Percentiles rank a stretch among this genome's conserved stretches.
Evolutionary conservation across 2,329 filamentous ascomycete genomes (phyloP).

Genomic region (Colletotrichum gigasporum): DNA sequence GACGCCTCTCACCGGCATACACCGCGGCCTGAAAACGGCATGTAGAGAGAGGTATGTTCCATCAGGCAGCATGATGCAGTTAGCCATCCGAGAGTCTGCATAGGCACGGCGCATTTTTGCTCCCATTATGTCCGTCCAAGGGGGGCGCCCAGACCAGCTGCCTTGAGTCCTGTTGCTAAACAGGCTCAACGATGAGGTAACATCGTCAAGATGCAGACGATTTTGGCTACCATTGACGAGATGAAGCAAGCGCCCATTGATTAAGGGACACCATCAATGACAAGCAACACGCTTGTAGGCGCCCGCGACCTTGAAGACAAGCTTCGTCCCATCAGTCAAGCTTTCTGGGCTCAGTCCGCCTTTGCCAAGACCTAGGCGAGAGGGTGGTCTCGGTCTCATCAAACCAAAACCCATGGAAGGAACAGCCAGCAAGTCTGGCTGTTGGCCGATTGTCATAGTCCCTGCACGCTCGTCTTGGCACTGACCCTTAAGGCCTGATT

Average conservation of each 20-base stretch:
- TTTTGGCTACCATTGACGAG: neutral
- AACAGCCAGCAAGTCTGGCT: conserved; percentile 5
- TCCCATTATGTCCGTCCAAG: neutral
- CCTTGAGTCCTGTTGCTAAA: neutral
- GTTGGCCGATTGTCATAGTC: conserved; percentile 22
- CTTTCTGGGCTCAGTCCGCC: conserved; percentile 27
- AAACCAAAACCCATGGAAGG: neutral
- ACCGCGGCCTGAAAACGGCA: neutral
- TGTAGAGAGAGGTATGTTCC: neutral
- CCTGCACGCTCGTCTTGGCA: conserved; percentile 22
- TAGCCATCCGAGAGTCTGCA: neutral
- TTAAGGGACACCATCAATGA: neutral
- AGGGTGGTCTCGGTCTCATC: conserved; percentile 23
- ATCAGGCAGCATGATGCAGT: conserved; percentile 10
- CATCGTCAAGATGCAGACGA: neutral
- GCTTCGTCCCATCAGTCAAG: conserved; percentile 26
- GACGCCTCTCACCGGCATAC: neutral
- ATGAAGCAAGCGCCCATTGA: neutral
- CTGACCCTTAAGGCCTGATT: conserved; percentile 4
- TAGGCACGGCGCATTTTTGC: neutral
- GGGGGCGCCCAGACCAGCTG: neutral
- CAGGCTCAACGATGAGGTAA: neutral
- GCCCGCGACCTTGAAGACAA: conserved; percentile 19
- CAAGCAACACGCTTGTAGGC: neutral
- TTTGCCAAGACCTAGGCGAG: conserved; percentile 29